These are phyloP conservation scores for Fusarium floridanum DNA, from an alignment of 2,329 filamentous ascomycete species.

Conservation along the genomic window DNA sequence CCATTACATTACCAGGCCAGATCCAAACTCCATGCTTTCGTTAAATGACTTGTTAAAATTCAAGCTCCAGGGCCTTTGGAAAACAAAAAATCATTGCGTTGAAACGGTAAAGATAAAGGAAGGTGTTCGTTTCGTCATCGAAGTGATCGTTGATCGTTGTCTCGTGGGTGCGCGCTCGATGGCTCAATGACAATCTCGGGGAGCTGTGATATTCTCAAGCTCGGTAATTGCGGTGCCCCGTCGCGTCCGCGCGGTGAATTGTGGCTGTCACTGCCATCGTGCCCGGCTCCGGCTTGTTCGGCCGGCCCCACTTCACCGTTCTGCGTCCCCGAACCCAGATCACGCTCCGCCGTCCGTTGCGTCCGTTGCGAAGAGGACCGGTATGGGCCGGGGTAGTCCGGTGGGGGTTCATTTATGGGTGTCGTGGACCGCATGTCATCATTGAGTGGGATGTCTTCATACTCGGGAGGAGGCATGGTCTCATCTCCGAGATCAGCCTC, in stretches of 20 bases:
- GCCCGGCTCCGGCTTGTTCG: constrained; percentile 4
- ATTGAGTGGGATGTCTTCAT: constrained; percentile 63
- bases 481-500: constrained; percentile 64
- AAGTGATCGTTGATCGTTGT: constrained; percentile 30
- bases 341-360: constrained; percentile 40
- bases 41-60: constrained; percentile 22
- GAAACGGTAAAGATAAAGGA: neutral
- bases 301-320: constrained; percentile 13
- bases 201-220: constrained; percentile 61
- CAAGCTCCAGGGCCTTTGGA: constrained; percentile 1
- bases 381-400: constrained; percentile 62
- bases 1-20: constrained; percentile 22
- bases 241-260: constrained; percentile 44
- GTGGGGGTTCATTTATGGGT: constrained; percentile 63
- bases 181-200: constrained; percentile 72
- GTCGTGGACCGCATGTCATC: constrained; percentile 56
- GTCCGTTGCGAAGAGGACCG: constrained; percentile 35
- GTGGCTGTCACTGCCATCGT: constrained; percentile 1
- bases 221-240: constrained; percentile 64
- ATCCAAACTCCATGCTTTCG: constrained; percentile 45
- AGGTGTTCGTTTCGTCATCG: constrained; percentile 23
- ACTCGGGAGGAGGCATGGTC: constrained; percentile 66
- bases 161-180: constrained; percentile 51
- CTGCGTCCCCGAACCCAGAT: constrained; percentile 25
- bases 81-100: constrained; percentile 1